phyloP scores from a whole-genome alignment of 345 rosid genomes.

The Boechera retrofracta region DNA sequence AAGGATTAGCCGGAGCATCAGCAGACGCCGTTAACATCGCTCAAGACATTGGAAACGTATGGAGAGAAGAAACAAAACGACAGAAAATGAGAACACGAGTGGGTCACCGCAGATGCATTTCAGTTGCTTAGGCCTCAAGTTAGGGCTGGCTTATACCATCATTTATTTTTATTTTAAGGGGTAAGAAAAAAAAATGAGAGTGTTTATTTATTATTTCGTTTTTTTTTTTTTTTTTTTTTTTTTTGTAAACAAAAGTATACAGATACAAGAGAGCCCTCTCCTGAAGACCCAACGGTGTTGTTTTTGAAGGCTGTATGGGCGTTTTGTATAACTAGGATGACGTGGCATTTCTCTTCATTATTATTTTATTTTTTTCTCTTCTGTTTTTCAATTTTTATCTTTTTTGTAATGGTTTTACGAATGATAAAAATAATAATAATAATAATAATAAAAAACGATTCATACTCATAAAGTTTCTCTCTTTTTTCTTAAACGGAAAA shows the following conservation, averaged over 20 bases:
- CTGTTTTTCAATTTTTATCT: not conserved
- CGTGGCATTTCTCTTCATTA: conserved; percentile 36
- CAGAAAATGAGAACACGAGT: conserved; percentile 58
- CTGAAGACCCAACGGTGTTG: conserved; percentile 42
- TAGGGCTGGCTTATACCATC: not conserved
- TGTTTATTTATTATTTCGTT: conserved; percentile 25
- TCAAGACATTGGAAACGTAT: conserved; percentile 71
- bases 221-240: conserved; percentile 17
- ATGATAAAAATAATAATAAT: conserved; percentile 14
- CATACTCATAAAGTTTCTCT: not conserved
- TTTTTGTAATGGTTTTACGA: conserved; percentile 30
- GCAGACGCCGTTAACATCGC: conserved; percentile 81
- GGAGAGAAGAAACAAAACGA: conserved; percentile 79
- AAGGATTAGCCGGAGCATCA: conserved; percentile 88
- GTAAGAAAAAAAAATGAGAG: not conserved
- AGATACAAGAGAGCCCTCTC: conserved; percentile 42
- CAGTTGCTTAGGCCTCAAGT: conserved; percentile 48
- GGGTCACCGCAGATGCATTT: conserved; percentile 77
- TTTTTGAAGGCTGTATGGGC: conserved; percentile 41
- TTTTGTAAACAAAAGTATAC: conserved; percentile 32
- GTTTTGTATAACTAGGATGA: conserved; percentile 42
- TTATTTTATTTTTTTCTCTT: not conserved
- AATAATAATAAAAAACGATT: conserved; percentile 18
- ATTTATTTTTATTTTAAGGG: conserved; percentile 3
- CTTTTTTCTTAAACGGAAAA: not conserved